Base-by-base conservation (phyloP, 305 asterid species). In the Fraxinus greggii region DNA sequence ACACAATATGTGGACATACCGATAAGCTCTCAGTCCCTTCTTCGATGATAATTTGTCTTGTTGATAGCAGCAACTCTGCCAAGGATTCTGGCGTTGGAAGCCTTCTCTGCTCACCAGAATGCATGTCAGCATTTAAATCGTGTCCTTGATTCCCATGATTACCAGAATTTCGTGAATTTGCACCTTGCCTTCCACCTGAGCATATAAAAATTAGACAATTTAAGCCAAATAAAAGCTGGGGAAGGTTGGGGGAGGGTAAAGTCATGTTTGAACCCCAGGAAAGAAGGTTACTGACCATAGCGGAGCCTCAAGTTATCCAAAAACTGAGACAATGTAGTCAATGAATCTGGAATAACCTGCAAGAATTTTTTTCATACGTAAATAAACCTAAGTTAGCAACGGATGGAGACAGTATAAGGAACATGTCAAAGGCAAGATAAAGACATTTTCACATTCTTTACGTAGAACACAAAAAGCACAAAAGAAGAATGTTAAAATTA, bases 291-390 rank as follows among this genome's bases (percentile, higher is more conserved):
- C 92, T 85, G 70, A 96, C 99, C 94, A 56, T 80, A 86, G 83
- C 84, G 86, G 56, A 82, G 97, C 84, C 93, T 89, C 91, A 95
- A 83, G 85, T 92, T 96, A 84, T 81, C 84, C 85, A 88, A 75
- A 86, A 91, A 94, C 80, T 89, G 97, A 36, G 87, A 83, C 88
- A 94, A 90, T 36, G 99, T 95, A 77, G 94, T 89, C 90, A 95
- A 83, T 32, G 98, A 91, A 90, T 95, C 98, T 4, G 95, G 94
- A 85, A 93, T 92, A 83, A 90, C 84, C 98, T 96, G 93, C 91
- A 86, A 77, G 33, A 21, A 21, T 19, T 59, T 24, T 59, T 59
- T 59, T 2, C 29, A 59, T 21, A 59, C 13, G 5, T 19, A 21
- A 59, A 59, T 59, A 59, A 59, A 21, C 69, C 69, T 79, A 72